Conservation (phyloP, 805 yeast genomes). For the Blastobotrys robertii region DNA sequence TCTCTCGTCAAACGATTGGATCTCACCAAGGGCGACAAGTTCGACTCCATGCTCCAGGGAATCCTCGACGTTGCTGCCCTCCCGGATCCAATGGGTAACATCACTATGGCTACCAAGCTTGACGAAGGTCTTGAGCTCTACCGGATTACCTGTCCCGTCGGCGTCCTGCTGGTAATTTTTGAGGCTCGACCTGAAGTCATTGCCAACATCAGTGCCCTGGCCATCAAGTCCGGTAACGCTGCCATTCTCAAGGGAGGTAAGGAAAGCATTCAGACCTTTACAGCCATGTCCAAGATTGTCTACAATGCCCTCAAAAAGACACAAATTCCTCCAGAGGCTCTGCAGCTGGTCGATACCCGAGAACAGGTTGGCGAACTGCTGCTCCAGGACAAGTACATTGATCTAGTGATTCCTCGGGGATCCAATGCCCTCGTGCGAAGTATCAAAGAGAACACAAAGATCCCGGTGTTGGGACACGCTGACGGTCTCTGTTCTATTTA, state of each 20-base stretch:
- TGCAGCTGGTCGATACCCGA: slow-evolving; percentile 82
- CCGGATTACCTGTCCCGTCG: slow-evolving; percentile 88
- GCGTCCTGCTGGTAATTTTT: slow-evolving; percentile 84
- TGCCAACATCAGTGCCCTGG: slow-evolving; percentile 92
- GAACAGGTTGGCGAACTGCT: slow-evolving; percentile 81
- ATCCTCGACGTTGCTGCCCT: slow-evolving; percentile 81
- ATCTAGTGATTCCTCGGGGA: slow-evolving; percentile 96
- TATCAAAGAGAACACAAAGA: slow-evolving; percentile 81
- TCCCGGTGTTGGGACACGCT: slow-evolving; percentile 97
- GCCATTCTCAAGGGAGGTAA: slow-evolving; percentile 97
- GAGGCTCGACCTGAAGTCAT: slow-evolving; percentile 98
- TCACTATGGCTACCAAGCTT: slow-evolving; percentile 70
- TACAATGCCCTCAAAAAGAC: slow-evolving; percentile 51
- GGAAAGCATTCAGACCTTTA: slow-evolving; percentile 79
- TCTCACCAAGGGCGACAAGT: slow-evolving; percentile 71
- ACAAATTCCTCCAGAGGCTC: slow-evolving; percentile 67
- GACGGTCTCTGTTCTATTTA: slow-evolving; percentile 93
- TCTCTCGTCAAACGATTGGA: slow-evolving; percentile 81
- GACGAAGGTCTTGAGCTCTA: slow-evolving; percentile 84
- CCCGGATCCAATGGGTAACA: slow-evolving; percentile 87
- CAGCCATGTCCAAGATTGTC: slow-evolving; percentile 67
- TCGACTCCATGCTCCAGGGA: slow-evolving; percentile 90
- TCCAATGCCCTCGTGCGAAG: slow-evolving; percentile 81
- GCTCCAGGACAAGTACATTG: slow-evolving; percentile 80
- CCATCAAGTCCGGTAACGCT: slow-evolving; percentile 92